Percentiles rank a stretch among this genome's conserved stretches.
Evolutionary conservation across 2,329 filamentous ascomycete species (phyloP).

Genomic region (Microcera coccophila): DNA sequence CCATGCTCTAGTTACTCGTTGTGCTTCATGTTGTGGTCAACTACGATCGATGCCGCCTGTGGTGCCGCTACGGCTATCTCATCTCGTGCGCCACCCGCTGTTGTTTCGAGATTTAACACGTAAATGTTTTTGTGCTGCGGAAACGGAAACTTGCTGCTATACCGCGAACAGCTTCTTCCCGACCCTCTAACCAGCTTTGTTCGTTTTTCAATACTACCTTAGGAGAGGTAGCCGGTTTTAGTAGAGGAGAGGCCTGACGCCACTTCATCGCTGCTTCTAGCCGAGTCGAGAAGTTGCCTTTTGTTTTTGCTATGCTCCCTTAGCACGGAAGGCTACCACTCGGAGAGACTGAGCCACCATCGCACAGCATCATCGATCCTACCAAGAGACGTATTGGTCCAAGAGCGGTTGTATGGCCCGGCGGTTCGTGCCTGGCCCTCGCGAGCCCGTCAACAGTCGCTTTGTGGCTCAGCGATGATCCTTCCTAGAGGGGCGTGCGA

Average conservation of each 20-base stretch:
- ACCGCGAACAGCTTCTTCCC: slow-evolving; percentile 1
- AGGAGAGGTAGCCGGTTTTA: background rate
- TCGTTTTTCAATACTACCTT: slow-evolving; percentile 2
- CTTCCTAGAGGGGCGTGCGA: slow-evolving; percentile 9
- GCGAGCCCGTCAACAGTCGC: background rate
- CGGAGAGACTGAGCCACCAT: background rate
- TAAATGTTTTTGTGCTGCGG: slow-evolving; percentile 1
- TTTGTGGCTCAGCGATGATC: slow-evolving; percentile 12
- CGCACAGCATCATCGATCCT: slow-evolving; percentile 7
- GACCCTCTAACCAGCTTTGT: slow-evolving; percentile 4
- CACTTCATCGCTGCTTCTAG: slow-evolving; percentile 2
- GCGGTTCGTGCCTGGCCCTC: slow-evolving; percentile 1
- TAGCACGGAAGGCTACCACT: slow-evolving; percentile 1
- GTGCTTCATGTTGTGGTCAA: slow-evolving; percentile 14
- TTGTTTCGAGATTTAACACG: slow-evolving; percentile 1
- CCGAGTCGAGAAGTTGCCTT: background rate
- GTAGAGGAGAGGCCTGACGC: slow-evolving; percentile 4
- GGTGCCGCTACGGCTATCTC: slow-evolving; percentile 6
- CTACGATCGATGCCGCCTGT: slow-evolving; percentile 11
- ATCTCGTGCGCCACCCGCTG: slow-evolving; percentile 13
- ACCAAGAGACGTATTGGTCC: background rate
- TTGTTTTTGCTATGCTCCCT: slow-evolving; percentile 1
- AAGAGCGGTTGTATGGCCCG: background rate
- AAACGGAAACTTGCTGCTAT: background rate
- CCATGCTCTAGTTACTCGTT: slow-evolving; percentile 9